phyloP scores from a whole-genome alignment of 805 yeast genomes.

The Ogataea polymorpha region DNA sequence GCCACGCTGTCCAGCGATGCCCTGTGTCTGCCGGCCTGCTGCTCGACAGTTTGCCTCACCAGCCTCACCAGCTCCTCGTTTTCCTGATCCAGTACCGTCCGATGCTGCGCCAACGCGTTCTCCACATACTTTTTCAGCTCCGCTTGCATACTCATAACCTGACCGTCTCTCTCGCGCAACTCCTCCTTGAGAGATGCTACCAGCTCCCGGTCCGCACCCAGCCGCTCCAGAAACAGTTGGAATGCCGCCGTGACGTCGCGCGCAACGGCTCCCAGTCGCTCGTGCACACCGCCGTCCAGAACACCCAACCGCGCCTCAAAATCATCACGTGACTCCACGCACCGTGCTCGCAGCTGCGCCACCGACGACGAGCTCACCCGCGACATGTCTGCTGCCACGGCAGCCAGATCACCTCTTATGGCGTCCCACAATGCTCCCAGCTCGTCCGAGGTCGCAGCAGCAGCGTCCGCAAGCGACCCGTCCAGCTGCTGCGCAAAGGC shows the following conservation, averaged over 20 bases:
- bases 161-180: background rate
- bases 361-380: background rate
- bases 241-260: background rate
- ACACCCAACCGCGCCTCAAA: background rate
- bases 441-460: background rate
- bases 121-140: background rate
- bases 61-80: no score
- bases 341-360: background rate
- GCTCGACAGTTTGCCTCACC: no score
- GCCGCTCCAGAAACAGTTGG: background rate
- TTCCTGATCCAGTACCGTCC: background rate
- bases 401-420: background rate
- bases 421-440: background rate
- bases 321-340: background rate
- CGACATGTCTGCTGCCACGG: background rate
- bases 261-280: background rate
- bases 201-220: background rate
- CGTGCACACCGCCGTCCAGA: background rate
- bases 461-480: background rate
- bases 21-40: no score
- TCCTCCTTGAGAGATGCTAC: background rate
- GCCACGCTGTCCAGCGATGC: no score
- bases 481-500: background rate
- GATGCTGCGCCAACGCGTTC: background rate
- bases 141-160: background rate